Base-by-base conservation (phyloP, 2,329 filamentous ascomycete species). In the Paracoccidioides lutzii region DNA sequence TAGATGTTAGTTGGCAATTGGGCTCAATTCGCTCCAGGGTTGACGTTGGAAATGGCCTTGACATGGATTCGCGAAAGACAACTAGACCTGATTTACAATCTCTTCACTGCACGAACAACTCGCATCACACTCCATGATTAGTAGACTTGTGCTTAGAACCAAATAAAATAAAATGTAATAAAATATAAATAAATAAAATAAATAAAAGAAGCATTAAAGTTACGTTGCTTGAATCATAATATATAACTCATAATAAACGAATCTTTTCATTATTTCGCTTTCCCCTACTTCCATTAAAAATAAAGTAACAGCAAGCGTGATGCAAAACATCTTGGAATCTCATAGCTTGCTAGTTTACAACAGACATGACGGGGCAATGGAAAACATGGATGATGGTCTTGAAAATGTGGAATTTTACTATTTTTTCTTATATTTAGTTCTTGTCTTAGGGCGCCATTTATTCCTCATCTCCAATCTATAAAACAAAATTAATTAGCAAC, bases 391-490 rank as follows among this genome's bases (percentile, higher is more conserved):
- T 22, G 22, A 22, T 22, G 22, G 22, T 40, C 2, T 51, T 12
- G 37, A 51, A 30, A 51, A 7, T 28, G 48, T n/a, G 30, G 8
- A n/a, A 35, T 30, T 51, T 40, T 28, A 5, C 5, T 14, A 7
- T 6, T 35, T 12, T 32, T 40, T 46, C 3, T 42, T 37, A 45
- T 46, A 14, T 40, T 7, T 32, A 12, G 12, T 28, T 44, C 5
- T 28, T 28, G 15, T 60, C 57, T 59, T 61, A 60, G 61, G 59
- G 12, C 15, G 12, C 15, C 46, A 50, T 62, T 70, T 71, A 77
- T 61, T 77, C 75, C 56, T 77, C 75, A 53, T 77, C 75, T 40
- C 75, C 85, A 67, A 89, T 89, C 85, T 89, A 63, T 45, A 61
- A 22, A 33, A 35, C n/a, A 50, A 14, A 49, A 38, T 45, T 42